Evolutionary conservation across 768 basidiomycete species (phyloP).

Genomic region (Gymnopilus junonius): DNA sequence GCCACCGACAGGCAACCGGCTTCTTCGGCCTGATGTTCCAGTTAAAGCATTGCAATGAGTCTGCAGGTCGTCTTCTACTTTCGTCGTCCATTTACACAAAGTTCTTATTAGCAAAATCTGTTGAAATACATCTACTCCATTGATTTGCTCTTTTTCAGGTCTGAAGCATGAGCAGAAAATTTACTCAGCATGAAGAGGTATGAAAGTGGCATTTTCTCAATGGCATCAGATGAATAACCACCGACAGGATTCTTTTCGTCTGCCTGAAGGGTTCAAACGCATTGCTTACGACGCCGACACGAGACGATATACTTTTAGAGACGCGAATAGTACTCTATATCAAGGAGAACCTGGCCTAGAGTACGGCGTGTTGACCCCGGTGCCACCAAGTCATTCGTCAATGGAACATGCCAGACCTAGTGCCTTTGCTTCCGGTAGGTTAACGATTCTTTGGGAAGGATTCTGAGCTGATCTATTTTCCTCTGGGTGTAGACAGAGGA

Average conservation of each 20-base stretch:
- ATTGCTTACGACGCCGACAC: conserved; percentile 60
- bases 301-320: conserved; percentile 52
- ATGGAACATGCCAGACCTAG: conserved; percentile 22
- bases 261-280: conserved; percentile 52
- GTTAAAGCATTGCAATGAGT: background rate
- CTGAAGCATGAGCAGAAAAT: background rate
- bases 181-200: conserved; percentile 1
- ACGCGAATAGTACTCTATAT: conserved; percentile 48
- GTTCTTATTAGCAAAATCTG: background rate
- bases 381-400: conserved; percentile 20
- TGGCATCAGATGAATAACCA: background rate
- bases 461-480: background rate
- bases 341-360: conserved; percentile 45
- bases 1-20: too few relatives aligned
- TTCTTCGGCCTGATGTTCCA: too few relatives aligned
- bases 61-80: background rate
- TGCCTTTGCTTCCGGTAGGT: conserved; percentile 32
- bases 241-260: conserved; percentile 39
- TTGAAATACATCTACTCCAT: background rate
- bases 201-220: background rate
- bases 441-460: background rate
- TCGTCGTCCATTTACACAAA: background rate
- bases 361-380: conserved; percentile 48
- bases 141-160: background rate
- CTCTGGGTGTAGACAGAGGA: background rate